Conservation (phyloP, 2,329 filamentous ascomycete species). For the Zymoseptoria brevis region DNA sequence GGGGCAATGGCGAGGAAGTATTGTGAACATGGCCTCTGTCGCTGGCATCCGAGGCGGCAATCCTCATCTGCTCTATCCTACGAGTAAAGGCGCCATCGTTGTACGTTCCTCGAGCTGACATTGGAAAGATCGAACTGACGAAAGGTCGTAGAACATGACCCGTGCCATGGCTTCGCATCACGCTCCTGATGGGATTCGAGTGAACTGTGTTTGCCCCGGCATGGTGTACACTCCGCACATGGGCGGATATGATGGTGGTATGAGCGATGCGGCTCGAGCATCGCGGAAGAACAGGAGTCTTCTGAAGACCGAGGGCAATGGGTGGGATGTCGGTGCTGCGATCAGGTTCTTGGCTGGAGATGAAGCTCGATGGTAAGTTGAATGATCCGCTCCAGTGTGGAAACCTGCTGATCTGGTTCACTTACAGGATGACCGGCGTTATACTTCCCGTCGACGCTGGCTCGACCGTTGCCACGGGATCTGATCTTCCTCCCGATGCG, state of each 20-base stretch:
- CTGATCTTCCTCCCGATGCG: conserved; percentile 30
- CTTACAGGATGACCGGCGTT: conserved; percentile 31
- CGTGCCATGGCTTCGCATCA: conserved; percentile 50
- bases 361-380: conserved; percentile 42
- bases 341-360: conserved; percentile 46
- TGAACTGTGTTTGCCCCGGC: conserved; percentile 49
- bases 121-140: neutral
- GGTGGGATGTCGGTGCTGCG: conserved; percentile 46
- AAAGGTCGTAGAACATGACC: conserved; percentile 42
- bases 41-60: conserved; percentile 50
- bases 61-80: conserved; percentile 48
- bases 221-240: conserved; percentile 52
- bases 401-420: neutral
- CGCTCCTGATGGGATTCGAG: conserved; percentile 42
- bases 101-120: conserved; percentile 12
- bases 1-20: conserved; percentile 41
- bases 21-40: conserved; percentile 57
- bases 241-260: conserved; percentile 37
- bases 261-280: conserved; percentile 44
- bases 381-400: conserved; percentile 21
- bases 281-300: conserved; percentile 43
- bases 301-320: conserved; percentile 47
- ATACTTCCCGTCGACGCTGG: conserved; percentile 44
- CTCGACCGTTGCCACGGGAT: conserved; percentile 37
- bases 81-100: conserved; percentile 47